Conservation (phyloP, 768 basidiomycete species). For the Phylloporus sp. region DNA sequence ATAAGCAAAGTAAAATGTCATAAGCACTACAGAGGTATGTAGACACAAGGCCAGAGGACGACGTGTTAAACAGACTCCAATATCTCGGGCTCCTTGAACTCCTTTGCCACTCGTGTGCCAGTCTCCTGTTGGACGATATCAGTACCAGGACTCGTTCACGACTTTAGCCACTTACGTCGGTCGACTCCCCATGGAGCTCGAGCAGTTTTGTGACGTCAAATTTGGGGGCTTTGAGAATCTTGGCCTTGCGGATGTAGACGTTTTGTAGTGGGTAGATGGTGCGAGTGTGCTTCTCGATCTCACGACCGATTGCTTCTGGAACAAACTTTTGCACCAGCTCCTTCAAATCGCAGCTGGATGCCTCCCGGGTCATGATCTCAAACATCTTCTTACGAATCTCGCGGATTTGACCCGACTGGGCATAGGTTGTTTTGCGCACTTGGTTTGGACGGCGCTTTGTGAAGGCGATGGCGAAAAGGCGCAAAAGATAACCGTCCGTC, state of each 20-base stretch:
- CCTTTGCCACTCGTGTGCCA: conserved; percentile 88
- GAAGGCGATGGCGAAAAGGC: conserved; percentile 98
- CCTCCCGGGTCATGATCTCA: conserved; percentile 96
- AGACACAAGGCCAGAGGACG: conserved; percentile 27
- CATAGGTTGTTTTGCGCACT: conserved; percentile 99
- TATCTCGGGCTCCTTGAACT: conserved; percentile 97
- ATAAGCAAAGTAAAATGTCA: conserved; percentile 28
- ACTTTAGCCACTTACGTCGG: conserved; percentile 58
- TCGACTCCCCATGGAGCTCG: conserved; percentile 94
- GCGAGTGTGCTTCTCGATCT: conserved; percentile 97
- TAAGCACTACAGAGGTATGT: conserved; percentile 37
- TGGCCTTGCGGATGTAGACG: conserved; percentile 98
- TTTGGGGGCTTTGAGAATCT: conserved; percentile 97
- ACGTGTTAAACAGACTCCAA: conserved; percentile 81
- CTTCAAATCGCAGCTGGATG: conserved; percentile 93
- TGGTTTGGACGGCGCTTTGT: conserved; percentile 95
- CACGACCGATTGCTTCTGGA: conserved; percentile 96
- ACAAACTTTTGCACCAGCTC: conserved; percentile 98
- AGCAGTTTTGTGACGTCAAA: conserved; percentile 94
- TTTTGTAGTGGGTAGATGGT: conserved; percentile 99
- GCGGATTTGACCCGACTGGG: conserved; percentile 88
- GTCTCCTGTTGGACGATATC: conserved; percentile 60
- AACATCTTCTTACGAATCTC: conserved; percentile 99
- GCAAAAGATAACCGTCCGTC: conserved; percentile 98
- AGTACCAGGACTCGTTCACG: neutral